Evolutionary conservation across 345 rosid species (phyloP), one percentile per base, ranked within the genome.

Genomic region (Reutealis trisperma): DNA sequence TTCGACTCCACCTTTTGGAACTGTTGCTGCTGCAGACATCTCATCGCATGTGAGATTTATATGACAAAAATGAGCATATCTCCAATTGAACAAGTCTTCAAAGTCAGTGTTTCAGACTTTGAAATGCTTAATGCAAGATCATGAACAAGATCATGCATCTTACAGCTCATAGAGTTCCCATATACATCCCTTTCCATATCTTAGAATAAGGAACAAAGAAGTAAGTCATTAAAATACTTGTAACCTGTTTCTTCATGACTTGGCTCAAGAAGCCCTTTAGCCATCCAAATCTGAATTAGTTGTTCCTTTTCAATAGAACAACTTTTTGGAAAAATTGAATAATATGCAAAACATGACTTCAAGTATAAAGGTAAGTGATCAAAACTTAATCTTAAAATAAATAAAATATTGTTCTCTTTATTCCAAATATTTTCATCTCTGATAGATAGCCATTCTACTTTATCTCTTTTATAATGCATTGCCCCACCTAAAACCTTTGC

Each of bases 111-210:
- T 45, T 79, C 79, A 13, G 34, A 63, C 16, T 67, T 76, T 9
- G 79, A 62, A 15, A 84, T 6, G 14, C 68, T 78, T 5, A 37
- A 34, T 0, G 84, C 84, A 64, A 84, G 82, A 68, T 76, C 80
- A 68, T 75, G 82, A 4, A 81, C 42, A 47, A 77, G 60, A 66
- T 83, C 86, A 55, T 83, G 86, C 81, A 83, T 84, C 57, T 78
- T 81, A 55, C 77, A 73, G 0, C 12, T 0, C 4, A 1, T 44
- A 14, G 81, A 47, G 18, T 47, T 27, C 0, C 58, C 84, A 8
- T 0, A 8, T 1, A 0, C 4, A 64, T 80, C 80, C 54, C 30
- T 71, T 42, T 13, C 15, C 1, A 68, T 73, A 25, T 81, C 83
- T 37, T 81, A 77, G 41, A 82, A 79, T 10, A 84, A 79, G 57